These are phyloP conservation scores for Barnettozyma sp. DNA, from an alignment of 805 yeast genomes.

Conservation along the genomic window DNA sequence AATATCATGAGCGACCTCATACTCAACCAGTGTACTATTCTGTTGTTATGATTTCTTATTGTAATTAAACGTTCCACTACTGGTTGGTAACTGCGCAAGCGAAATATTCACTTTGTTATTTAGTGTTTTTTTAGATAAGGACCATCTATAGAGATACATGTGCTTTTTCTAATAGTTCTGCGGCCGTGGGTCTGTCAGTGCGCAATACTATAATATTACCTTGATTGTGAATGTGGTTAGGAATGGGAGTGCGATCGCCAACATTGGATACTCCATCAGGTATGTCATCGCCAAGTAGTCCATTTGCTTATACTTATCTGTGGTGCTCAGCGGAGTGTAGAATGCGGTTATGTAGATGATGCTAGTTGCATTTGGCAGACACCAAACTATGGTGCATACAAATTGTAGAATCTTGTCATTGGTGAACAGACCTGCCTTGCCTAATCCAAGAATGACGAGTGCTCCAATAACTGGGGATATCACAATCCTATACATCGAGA, in stretches of 20 bases:
- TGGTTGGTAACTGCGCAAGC: constrained; percentile 35
- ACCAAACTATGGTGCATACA: constrained; percentile 68
- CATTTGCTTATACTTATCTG: constrained; percentile 17
- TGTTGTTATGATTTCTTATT: too few species aligned
- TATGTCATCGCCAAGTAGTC: constrained; percentile 21
- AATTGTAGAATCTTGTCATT: constrained; percentile 55
- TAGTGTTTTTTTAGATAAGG: not conserved
- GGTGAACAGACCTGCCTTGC: constrained; percentile 59
- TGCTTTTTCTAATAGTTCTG: not conserved
- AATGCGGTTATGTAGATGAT: constrained; percentile 84
- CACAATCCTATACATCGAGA: constrained; percentile 55
- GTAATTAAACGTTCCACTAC: constrained; percentile 7
- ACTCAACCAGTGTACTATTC: constrained; percentile 26
- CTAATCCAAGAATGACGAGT: constrained; percentile 53
- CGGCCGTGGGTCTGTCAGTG: too few species aligned
- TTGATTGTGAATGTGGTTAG: constrained; percentile 16
- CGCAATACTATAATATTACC: constrained; percentile 3
- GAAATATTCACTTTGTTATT: too few species aligned
- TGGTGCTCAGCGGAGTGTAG: constrained; percentile 49
- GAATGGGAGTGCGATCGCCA: constrained; percentile 23
- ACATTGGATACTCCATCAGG: constrained; percentile 20
- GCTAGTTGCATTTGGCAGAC: constrained; percentile 85
- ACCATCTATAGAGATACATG: constrained; percentile 2
- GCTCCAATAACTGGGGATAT: constrained; percentile 79
- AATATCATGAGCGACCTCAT: constrained; percentile 34